Conservation (phyloP, 2,329 filamentous ascomycete genomes). For the Zelopaecilomyces penicillatus region DNA sequence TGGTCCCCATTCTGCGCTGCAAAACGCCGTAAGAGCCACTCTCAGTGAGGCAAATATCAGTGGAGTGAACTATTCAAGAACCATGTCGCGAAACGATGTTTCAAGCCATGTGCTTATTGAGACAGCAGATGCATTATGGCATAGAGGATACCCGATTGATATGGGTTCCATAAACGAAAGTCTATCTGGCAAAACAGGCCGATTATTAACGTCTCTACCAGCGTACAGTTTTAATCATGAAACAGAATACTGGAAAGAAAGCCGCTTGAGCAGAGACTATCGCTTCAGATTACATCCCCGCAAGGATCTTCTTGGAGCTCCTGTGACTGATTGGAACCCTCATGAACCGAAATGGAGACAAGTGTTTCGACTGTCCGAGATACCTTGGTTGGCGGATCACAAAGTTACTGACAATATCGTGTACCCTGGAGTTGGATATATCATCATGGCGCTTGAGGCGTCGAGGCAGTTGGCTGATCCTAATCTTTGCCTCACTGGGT, state of each 20-base stretch:
- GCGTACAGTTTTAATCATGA: conserved; percentile 12
- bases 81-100: neutral
- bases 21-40: neutral
- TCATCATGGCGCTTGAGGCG: conserved; percentile 35
- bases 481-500: too few species aligned
- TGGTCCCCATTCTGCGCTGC: conserved; percentile 3
- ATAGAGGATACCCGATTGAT: neutral
- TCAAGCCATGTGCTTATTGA: neutral
- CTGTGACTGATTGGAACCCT: conserved; percentile 19
- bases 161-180: neutral
- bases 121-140: conserved; percentile 1
- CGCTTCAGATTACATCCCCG: conserved; percentile 16
- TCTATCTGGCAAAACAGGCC: neutral
- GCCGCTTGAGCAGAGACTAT: conserved; percentile 9
- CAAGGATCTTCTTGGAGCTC: conserved; percentile 22
- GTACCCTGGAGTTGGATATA: conserved; percentile 34
- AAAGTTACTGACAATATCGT: conserved; percentile 28
- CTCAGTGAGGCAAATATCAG: neutral
- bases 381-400: conserved; percentile 39
- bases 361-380: conserved; percentile 28
- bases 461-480: conserved; percentile 10
- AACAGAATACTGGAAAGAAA: conserved; percentile 7
- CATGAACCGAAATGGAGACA: conserved; percentile 31
- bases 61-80: neutral
- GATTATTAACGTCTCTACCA: conserved; percentile 8